These are phyloP conservation scores for Thraustotheca clavata DNA, from an alignment of 352 stramenopile genomes.

Conservation along the genomic window DNA sequence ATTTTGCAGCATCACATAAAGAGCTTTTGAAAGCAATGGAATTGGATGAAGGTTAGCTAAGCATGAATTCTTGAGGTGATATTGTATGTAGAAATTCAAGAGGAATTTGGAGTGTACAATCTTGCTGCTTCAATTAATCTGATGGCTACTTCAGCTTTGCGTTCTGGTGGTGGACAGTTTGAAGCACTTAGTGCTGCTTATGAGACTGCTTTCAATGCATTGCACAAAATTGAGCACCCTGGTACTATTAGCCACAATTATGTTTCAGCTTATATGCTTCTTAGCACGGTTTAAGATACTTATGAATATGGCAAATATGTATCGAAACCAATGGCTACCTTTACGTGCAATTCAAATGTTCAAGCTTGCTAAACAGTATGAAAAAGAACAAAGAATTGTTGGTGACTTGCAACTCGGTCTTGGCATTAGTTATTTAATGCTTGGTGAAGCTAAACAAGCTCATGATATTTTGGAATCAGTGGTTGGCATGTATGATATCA, in stretches of 20 bases:
- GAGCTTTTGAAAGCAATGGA: slow-evolving; percentile 11
- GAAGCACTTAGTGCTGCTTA: slow-evolving; percentile 5
- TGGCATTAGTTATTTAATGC: slow-evolving; percentile 16
- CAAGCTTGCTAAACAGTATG: slow-evolving; percentile 11
- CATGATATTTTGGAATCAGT: background rate
- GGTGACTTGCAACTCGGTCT: slow-evolving; percentile 9
- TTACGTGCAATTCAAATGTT: slow-evolving; percentile 20
- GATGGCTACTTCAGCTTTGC: slow-evolving; percentile 11
- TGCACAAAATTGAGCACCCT: slow-evolving; percentile 11
- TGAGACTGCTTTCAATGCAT: slow-evolving; percentile 12
- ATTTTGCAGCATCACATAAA: slow-evolving; percentile 2
- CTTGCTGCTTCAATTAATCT: slow-evolving; percentile 18
- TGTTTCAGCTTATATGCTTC: background rate
- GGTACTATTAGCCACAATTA: background rate
- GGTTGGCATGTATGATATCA: background rate
- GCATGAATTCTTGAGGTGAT: background rate
- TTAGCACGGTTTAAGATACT: slow-evolving; percentile 12
- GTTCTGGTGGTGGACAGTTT: slow-evolving; percentile 8
- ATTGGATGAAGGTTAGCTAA: slow-evolving; percentile 9
- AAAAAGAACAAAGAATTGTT: no score
- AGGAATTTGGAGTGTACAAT: slow-evolving; percentile 20
- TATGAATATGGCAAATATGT: slow-evolving; percentile 21
- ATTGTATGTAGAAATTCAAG: slow-evolving; percentile 8
- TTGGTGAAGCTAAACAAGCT: slow-evolving; percentile 18
- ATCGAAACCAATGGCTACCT: slow-evolving; percentile 14